Evolutionary conservation across 2,329 filamentous ascomycete species (phyloP).

Genomic region (Ilyonectria destructans): DNA sequence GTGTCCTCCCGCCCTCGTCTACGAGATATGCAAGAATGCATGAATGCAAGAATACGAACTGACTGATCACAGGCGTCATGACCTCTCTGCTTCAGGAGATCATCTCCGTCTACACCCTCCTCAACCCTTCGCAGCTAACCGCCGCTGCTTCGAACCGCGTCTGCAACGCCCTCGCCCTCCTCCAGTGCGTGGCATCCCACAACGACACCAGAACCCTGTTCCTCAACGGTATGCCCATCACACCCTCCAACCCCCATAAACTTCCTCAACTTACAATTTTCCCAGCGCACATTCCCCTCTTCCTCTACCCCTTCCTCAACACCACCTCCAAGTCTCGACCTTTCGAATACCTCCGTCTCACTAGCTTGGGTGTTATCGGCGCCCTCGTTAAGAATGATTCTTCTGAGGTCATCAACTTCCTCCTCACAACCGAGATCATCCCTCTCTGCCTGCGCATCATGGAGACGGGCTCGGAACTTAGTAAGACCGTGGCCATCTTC

Average conservation of each 20-base stretch:
- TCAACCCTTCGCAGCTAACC: constrained; percentile 97
- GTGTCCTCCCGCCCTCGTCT: constrained; percentile 50
- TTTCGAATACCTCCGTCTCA: constrained; percentile 97
- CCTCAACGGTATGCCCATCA: constrained; percentile 80
- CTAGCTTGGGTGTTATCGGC: constrained; percentile 95
- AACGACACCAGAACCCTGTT: constrained; percentile 96
- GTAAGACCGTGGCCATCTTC: constrained; percentile 99
- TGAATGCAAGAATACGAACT: constrained; percentile 27
- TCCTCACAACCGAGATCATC: constrained; percentile 98
- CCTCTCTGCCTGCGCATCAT: constrained; percentile 98
- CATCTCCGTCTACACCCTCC: constrained; percentile 96
- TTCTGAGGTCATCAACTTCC: constrained; percentile 98
- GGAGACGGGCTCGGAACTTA: constrained; percentile 98
- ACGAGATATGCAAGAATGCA: constrained; percentile 6
- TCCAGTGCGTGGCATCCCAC: constrained; percentile 98
- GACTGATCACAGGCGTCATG: constrained; percentile 85
- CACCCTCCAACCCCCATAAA: neutral
- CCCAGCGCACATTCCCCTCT: constrained; percentile 94
- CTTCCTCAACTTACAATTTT: constrained; percentile 36
- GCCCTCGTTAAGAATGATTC: constrained; percentile 99
- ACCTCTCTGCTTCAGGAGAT: constrained; percentile 97
- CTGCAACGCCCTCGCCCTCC: constrained; percentile 94
- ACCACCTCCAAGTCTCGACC: constrained; percentile 98
- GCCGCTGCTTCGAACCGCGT: constrained; percentile 98
- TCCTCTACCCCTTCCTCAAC: constrained; percentile 98